A percentile compares a stretch with the other conserved stretches of the same genome.
These are phyloP conservation scores for Solanum chacoense DNA, from an alignment of 305 asterid species.

Conservation along the genomic window DNA sequence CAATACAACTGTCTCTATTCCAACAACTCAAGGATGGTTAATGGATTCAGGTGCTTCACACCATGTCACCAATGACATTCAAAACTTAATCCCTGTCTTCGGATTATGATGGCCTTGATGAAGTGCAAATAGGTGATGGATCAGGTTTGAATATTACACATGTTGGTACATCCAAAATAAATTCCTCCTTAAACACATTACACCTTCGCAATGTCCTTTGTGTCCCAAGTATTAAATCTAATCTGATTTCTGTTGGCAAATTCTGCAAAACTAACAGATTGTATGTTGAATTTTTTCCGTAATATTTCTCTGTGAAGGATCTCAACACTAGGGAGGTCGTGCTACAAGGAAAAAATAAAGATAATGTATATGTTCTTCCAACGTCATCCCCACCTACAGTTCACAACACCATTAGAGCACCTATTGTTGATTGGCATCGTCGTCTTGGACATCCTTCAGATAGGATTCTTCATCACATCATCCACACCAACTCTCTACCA, in stretches of 20 bases:
- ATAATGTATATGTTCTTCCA: background rate
- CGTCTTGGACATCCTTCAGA: too few relatives aligned
- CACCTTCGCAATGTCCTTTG: background rate
- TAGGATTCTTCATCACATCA: too few relatives aligned
- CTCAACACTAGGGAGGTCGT: background rate
- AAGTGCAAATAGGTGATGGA: background rate
- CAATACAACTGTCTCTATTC: background rate
- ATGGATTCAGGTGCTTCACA: background rate
- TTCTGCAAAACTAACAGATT: background rate
- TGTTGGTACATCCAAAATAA: background rate
- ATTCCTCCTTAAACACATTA: background rate
- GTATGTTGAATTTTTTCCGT: background rate
- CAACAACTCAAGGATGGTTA: background rate
- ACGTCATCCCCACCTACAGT: background rate
- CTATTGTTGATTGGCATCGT: background rate
- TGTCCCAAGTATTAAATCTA: background rate
- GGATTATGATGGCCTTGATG: background rate
- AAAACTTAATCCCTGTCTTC: background rate
- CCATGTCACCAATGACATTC: background rate
- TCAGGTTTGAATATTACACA: background rate
- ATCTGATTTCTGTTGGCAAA: background rate
- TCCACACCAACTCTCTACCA: too few relatives aligned
- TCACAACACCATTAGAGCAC: background rate
- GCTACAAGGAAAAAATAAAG: background rate
- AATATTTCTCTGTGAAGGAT: background rate